A percentile compares a stretch with the other conserved stretches of the same genome.
phyloP scores from a whole-genome alignment of 2,329 filamentous ascomycete species.

The Aspergillus phoenicis region DNA sequence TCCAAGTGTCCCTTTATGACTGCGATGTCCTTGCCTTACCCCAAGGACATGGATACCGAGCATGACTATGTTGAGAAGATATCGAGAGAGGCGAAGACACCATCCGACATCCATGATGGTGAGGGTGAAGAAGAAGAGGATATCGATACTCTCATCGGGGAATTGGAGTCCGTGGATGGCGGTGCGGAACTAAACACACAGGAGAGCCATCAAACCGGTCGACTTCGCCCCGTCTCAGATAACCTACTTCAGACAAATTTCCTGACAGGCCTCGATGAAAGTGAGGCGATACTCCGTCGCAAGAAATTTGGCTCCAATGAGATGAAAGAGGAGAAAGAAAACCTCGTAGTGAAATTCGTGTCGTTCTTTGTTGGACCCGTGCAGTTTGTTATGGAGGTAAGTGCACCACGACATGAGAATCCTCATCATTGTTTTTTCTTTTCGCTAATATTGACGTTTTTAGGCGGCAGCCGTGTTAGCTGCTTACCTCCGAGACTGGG shows the following conservation, averaged over 20 bases:
- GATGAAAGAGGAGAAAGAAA: slow-evolving; percentile 91
- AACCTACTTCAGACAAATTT: slow-evolving; percentile 78
- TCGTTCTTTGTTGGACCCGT: slow-evolving; percentile 86
- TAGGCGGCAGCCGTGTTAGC: slow-evolving; percentile 76
- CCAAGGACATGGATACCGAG: neutral
- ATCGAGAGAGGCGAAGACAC: neutral
- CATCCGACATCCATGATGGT: slow-evolving; percentile 1
- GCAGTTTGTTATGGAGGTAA: slow-evolving; percentile 90
- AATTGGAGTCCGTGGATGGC: slow-evolving; percentile 39
- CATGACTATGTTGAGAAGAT: neutral
- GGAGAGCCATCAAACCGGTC: slow-evolving; percentile 55
- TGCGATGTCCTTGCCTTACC: neutral
- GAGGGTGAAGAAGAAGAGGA: slow-evolving; percentile 53
- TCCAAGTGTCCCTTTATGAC: neutral
- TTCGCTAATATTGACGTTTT: slow-evolving; percentile 8
- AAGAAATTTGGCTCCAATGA: slow-evolving; percentile 82
- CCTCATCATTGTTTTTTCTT: neutral
- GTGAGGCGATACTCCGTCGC: slow-evolving; percentile 65
- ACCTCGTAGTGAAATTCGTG: slow-evolving; percentile 77
- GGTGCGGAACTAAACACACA: slow-evolving; percentile 59
- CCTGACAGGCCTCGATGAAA: slow-evolving; percentile 69
- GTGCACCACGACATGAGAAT: slow-evolving; percentile 28
- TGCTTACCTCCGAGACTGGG: slow-evolving; percentile 83
- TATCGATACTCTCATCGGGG: slow-evolving; percentile 83
- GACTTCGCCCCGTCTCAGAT: slow-evolving; percentile 66